Base-by-base conservation (phyloP, 495 filamentous ascomycete species). In the Saxophila tyrrhenica region DNA sequence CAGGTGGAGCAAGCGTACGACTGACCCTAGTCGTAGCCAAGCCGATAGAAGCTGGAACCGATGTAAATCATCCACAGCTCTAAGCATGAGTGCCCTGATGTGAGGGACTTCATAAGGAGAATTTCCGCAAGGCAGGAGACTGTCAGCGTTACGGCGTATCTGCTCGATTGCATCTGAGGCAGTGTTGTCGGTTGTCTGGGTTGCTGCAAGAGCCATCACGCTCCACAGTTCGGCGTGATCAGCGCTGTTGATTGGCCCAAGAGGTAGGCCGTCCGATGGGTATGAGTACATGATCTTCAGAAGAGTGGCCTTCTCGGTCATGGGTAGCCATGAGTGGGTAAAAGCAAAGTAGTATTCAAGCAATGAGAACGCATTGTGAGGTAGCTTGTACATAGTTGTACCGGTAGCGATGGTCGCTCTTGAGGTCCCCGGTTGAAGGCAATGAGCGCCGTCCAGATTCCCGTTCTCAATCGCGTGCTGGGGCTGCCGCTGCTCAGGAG, bases 241-340 rank as follows among this genome's bases (percentile, higher is more conserved):
- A 0, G 78, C 78, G 17, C 75, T 78, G 15, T n/a, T 17, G 23
- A 15, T 23, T 22, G 39, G 23, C 5, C 35, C 53, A n/a, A 13
- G 1, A 2, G 41, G n/a, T n/a, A 70, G 41, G 9, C 62, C 63
- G 13, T 68, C 58, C 15, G 62, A 45, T 13, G 74, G 69, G 55
- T 77, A 75, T 41, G 71, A 65, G 64, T 79, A 77, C 16, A 73
- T 72, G 13, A 73, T 65, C 45, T 75, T 75, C 5, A 81, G 68
- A 11, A 87, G 69, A 52, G 79, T 80, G 61, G 85, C 80, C 62
- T 85, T 86, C 23, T 85, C 80, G 29, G 82, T 69, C 39, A 87
- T 79, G 2, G 85, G 85, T 17, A 87, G 74, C 84, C 84, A 89
- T 11, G 74, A 75, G 62, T 86, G 80, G 1, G 84, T 87, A 50